Conservation (phyloP, 2,329 filamentous ascomycete genomes). For the Verticillium isaacii region DNA sequence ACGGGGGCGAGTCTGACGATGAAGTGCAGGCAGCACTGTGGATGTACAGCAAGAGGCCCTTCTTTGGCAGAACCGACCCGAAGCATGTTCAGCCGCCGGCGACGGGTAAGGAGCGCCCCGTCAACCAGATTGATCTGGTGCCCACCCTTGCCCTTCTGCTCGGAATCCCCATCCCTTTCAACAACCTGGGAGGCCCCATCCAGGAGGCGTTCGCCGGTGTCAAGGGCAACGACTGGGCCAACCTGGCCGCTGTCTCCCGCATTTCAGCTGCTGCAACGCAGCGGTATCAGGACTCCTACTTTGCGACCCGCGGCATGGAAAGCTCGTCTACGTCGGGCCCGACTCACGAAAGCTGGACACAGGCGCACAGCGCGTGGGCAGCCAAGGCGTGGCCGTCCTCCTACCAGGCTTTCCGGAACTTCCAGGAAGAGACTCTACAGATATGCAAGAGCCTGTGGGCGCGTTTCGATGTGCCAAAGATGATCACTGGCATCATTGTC, state of each 20-base stretch:
- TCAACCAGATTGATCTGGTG: conserved; percentile 89
- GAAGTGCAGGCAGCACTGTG: conserved; percentile 92
- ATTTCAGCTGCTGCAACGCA: conserved; percentile 81
- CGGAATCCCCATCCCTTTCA: conserved; percentile 91
- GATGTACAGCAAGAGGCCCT: conserved; percentile 91
- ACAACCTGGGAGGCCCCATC: conserved; percentile 89
- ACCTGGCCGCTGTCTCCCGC: conserved; percentile 71
- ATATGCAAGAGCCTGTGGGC: conserved; percentile 87
- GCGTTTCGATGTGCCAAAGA: conserved; percentile 81
- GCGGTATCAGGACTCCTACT: conserved; percentile 83
- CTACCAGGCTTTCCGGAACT: conserved; percentile 60
- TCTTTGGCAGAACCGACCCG: conserved; percentile 73
- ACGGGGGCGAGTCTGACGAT: conserved; percentile 96
- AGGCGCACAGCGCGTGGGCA: conserved; percentile 38
- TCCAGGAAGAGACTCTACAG: conserved; percentile 72
- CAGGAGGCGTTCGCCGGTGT: conserved; percentile 83
- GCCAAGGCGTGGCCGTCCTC: conserved; percentile 32
- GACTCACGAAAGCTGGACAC: conserved; percentile 39
- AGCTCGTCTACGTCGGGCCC: conserved; percentile 39
- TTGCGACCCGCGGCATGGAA: conserved; percentile 63
- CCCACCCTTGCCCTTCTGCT: conserved; percentile 85
- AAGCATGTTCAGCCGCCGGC: conserved; percentile 53
- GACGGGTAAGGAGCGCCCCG: conserved; percentile 73
- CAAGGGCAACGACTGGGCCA: conserved; percentile 66
- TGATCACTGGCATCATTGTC: conserved; percentile 73